Conservation (phyloP, 768 basidiomycete species). For the Psilocybe subaeruginosa region DNA sequence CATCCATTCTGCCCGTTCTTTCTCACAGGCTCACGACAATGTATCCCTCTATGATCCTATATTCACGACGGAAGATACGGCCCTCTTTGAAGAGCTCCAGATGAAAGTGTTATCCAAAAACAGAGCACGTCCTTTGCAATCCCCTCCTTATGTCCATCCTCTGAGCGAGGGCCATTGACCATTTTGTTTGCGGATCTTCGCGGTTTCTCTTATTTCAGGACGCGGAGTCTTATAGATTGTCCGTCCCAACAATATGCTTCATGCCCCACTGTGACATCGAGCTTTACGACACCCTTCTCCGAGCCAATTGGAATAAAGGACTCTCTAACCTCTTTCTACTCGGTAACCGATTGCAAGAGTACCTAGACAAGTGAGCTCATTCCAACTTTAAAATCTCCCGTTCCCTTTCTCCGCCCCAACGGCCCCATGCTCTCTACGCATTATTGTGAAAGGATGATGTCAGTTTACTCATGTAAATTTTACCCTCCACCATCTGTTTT, state of each 20-base stretch:
- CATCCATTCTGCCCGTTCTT: conserved; percentile 9
- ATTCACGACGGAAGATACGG: conserved; percentile 63
- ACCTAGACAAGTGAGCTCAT: conserved; percentile 60
- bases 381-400: conserved; percentile 18
- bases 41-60: conserved; percentile 73
- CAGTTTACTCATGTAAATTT: conserved; percentile 4
- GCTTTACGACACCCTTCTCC: conserved; percentile 68
- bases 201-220: conserved; percentile 6
- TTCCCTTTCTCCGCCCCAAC: conserved; percentile 3
- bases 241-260: conserved; percentile 62
- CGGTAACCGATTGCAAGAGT: conserved; percentile 68
- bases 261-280: conserved; percentile 82
- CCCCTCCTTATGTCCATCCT: conserved; percentile 7
- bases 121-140: conserved; percentile 44
- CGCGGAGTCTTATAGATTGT: conserved; percentile 36
- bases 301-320: conserved; percentile 58
- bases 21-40: conserved; percentile 44
- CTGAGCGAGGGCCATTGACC: conserved; percentile 10
- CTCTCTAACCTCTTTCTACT: conserved; percentile 57
- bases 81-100: conserved; percentile 50
- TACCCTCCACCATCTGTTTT: neutral
- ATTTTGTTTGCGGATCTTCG: conserved; percentile 4
- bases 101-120: conserved; percentile 43
- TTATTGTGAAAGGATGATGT: conserved; percentile 1
- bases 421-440: conserved; percentile 1